Conservation (phyloP, 345 rosid species). For the Boechera divaricarpa region DNA sequence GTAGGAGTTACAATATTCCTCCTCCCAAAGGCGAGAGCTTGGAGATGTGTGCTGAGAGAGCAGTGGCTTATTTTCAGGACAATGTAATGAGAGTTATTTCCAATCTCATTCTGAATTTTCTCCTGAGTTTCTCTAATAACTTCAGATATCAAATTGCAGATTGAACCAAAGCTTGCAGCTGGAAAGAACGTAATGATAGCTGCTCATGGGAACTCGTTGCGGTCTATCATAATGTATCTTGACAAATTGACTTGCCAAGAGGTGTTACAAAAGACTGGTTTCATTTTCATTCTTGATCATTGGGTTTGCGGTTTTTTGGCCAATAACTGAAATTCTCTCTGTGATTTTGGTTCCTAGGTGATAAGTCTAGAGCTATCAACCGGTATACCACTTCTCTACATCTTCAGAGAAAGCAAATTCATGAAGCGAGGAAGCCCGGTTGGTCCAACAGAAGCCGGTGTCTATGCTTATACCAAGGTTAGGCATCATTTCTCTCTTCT, state of each 20-base stretch:
- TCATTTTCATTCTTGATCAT: background rate
- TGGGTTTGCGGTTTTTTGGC: background rate
- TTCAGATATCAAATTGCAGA: constrained; percentile 47
- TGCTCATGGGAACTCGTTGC: constrained; percentile 92
- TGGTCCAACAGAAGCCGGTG: constrained; percentile 88
- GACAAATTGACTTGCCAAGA: constrained; percentile 86
- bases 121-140: constrained; percentile 9
- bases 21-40: constrained; percentile 98
- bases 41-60: constrained; percentile 98
- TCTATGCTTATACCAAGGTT: constrained; percentile 94
- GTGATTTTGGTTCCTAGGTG: constrained; percentile 53
- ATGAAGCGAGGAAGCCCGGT: constrained; percentile 81
- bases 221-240: constrained; percentile 96
- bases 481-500: constrained; percentile 33
- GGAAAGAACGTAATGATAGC: constrained; percentile 91
- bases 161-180: constrained; percentile 78
- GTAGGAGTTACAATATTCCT: constrained; percentile 93
- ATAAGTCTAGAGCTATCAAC: constrained; percentile 83
- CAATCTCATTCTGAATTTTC: background rate
- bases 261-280: constrained; percentile 51
- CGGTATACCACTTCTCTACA: constrained; percentile 93
- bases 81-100: constrained; percentile 26
- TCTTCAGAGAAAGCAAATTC: constrained; percentile 82
- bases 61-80: constrained; percentile 53
- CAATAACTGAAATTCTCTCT: background rate